A percentile compares a stretch with the other conserved stretches of the same genome.
Conservation (phyloP, 2,329 filamentous ascomycete genomes). For the Epichloe brachyelytri region DNA sequence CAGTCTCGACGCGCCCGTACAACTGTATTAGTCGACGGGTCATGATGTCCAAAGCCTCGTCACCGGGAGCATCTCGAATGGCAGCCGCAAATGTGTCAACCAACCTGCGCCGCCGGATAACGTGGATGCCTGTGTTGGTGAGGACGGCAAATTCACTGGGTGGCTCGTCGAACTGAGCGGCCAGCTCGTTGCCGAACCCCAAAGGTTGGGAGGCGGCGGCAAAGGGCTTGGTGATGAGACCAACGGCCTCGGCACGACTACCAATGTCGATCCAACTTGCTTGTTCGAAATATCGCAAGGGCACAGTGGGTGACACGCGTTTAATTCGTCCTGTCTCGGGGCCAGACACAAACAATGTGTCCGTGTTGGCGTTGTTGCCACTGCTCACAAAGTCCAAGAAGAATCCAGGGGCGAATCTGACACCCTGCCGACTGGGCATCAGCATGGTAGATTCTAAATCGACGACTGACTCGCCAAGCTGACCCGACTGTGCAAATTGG, state of each 20-base stretch:
- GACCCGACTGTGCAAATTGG: conserved; percentile 11
- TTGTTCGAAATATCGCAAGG: conserved; percentile 59
- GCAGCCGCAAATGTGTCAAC: conserved; percentile 86
- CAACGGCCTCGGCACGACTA: conserved; percentile 63
- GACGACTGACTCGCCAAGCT: conserved; percentile 25
- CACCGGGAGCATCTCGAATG: conserved; percentile 58
- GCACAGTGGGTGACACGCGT: conserved; percentile 37
- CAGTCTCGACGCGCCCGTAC: conserved; percentile 80
- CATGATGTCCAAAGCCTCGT: conserved; percentile 70
- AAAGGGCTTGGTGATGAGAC: conserved; percentile 61
- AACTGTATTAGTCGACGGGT: conserved; percentile 71
- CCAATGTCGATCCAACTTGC: conserved; percentile 68
- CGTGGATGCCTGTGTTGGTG: conserved; percentile 80
- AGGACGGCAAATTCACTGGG: conserved; percentile 79
- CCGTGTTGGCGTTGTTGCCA: conserved; percentile 45
- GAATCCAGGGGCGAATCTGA: conserved; percentile 71
- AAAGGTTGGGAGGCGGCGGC: conserved; percentile 52
- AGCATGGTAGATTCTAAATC: conserved; percentile 37
- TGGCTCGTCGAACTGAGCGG: conserved; percentile 83
- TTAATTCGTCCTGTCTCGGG: conserved; percentile 82
- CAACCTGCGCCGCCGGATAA: conserved; percentile 69
- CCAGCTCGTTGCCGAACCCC: conserved; percentile 89
- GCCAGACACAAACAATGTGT: conserved; percentile 69
- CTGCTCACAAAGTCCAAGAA: conserved; percentile 74
- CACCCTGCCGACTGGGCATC: conserved; percentile 36